Evolutionary conservation across 2,329 filamentous ascomycete genomes (phyloP).

Genomic region (Stachybotrys elegans): DNA sequence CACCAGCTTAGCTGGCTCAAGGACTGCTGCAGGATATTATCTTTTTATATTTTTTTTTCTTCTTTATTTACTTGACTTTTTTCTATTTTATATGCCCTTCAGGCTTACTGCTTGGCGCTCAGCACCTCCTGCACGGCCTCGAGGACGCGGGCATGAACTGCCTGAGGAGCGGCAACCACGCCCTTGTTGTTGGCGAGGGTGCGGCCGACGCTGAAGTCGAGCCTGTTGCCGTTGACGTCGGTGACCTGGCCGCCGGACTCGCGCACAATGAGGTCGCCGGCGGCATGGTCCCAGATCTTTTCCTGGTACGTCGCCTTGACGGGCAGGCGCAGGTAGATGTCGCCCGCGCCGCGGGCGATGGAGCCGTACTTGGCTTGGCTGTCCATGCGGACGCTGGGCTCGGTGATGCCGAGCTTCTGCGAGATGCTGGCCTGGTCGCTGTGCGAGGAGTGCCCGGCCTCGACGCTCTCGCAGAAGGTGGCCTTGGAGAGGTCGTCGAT

Average conservation of each 20-base stretch:
- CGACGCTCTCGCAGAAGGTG: constrained; percentile 95
- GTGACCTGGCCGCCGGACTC: constrained; percentile 92
- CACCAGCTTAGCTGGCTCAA: too few species aligned
- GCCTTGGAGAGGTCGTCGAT: constrained; percentile 71
- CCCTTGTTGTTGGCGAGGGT: constrained; percentile 90
- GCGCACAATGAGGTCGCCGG: constrained; percentile 87
- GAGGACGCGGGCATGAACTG: constrained; percentile 71
- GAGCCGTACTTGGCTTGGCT: constrained; percentile 97
- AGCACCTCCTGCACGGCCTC: constrained; percentile 79
- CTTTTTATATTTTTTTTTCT: constrained; percentile 11
- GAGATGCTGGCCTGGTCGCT: constrained; percentile 79
- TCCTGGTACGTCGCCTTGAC: constrained; percentile 86
- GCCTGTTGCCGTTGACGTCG: constrained; percentile 75
- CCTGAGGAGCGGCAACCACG: constrained; percentile 79
- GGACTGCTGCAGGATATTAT: too few species aligned
- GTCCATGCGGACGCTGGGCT: constrained; percentile 90
- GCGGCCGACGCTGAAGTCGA: constrained; percentile 83
- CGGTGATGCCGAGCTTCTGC: constrained; percentile 77
- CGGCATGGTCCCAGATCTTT: constrained; percentile 99
- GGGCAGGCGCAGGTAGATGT: constrained; percentile 88
- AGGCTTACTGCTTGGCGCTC: constrained; percentile 25
- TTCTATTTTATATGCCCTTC: too few species aligned
- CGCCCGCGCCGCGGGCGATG: constrained; percentile 87
- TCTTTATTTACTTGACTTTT: constrained; percentile 3
- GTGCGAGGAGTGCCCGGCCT: constrained; percentile 88